phyloP scores from a whole-genome alignment of 805 yeast genomes.

The Candida odintsovae region DNA sequence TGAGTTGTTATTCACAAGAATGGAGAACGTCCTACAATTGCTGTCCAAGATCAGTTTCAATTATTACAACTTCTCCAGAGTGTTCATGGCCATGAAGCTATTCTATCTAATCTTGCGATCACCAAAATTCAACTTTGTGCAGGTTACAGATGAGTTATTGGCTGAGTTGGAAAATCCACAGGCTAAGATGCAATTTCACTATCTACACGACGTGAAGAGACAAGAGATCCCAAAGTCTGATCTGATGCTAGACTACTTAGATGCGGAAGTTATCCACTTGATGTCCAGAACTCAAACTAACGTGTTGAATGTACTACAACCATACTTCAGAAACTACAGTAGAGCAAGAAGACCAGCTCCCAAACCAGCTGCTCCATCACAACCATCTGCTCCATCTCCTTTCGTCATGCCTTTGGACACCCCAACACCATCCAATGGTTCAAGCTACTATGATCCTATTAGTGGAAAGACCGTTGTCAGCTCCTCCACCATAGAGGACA shows the following conservation, averaged over 20 bases:
- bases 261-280: slow-evolving; percentile 12
- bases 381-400: background rate
- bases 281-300: slow-evolving; percentile 8
- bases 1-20: slow-evolving; percentile 2
- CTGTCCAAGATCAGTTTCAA: slow-evolving; percentile 8
- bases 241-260: slow-evolving; percentile 10
- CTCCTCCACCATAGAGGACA: background rate
- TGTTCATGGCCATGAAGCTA: slow-evolving; percentile 11
- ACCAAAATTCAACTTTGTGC: slow-evolving; percentile 17
- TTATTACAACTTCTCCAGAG: slow-evolving; percentile 16
- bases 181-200: background rate
- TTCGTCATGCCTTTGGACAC: background rate
- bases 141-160: slow-evolving; percentile 2
- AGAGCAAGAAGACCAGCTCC: background rate
- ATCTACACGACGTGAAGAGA: slow-evolving; percentile 9
- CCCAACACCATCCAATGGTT: background rate
- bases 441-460: background rate
- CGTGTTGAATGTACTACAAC: slow-evolving; percentile 15
- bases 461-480: background rate
- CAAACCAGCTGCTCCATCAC: background rate
- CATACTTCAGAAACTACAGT: slow-evolving; percentile 2
- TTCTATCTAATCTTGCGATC: slow-evolving; percentile 11
- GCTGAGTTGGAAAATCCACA: slow-evolving; percentile 1
- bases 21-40: slow-evolving; percentile 14
- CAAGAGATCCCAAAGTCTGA: slow-evolving; percentile 18